Conservation (phyloP, 805 yeast genomes). For the Candida argentea region DNA sequence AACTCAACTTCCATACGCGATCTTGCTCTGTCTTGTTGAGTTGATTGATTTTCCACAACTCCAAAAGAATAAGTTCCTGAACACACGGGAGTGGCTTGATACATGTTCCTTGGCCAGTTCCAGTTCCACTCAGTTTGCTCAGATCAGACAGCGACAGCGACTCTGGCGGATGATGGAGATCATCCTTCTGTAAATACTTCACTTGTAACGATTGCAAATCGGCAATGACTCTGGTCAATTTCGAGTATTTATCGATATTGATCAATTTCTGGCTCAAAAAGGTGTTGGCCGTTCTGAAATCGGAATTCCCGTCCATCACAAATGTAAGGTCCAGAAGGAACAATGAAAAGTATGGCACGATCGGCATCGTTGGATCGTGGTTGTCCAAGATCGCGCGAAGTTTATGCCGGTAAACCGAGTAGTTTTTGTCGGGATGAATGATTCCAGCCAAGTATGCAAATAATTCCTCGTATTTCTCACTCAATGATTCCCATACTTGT, state of each 20-base stretch:
- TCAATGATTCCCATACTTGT: conserved; percentile 48
- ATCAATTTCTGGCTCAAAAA: conserved; percentile 50
- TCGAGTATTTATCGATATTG: conserved; percentile 65
- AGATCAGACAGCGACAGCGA: conserved; percentile 3
- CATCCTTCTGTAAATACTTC: conserved; percentile 30
- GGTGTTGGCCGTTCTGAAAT: conserved; percentile 49
- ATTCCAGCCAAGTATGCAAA: conserved; percentile 57
- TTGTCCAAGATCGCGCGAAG: conserved; percentile 43
- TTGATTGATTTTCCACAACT: conserved; percentile 61
- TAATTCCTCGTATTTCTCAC: conserved; percentile 50
- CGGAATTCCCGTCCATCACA: conserved; percentile 74
- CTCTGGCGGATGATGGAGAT: conserved; percentile 7
- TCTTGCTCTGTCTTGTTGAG: conserved; percentile 52
- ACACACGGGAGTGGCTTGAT: conserved; percentile 33
- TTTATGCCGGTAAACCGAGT: conserved; percentile 55
- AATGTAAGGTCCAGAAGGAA: conserved; percentile 74
- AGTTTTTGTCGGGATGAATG: conserved; percentile 68
- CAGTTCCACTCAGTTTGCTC: conserved; percentile 17
- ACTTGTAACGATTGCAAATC: conserved; percentile 63
- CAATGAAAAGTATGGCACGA: conserved; percentile 67
- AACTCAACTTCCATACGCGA: conserved; percentile 65
- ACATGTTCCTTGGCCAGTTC: conserved; percentile 9
- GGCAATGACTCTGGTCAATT: conserved; percentile 54
- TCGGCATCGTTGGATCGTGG: conserved; percentile 45
- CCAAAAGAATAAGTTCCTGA: conserved; percentile 54